Evolutionary conservation across 768 basidiomycete genomes (phyloP), one percentile per base, ranked within the genome.

Genomic region (Cyclocybe cylindracea): DNA sequence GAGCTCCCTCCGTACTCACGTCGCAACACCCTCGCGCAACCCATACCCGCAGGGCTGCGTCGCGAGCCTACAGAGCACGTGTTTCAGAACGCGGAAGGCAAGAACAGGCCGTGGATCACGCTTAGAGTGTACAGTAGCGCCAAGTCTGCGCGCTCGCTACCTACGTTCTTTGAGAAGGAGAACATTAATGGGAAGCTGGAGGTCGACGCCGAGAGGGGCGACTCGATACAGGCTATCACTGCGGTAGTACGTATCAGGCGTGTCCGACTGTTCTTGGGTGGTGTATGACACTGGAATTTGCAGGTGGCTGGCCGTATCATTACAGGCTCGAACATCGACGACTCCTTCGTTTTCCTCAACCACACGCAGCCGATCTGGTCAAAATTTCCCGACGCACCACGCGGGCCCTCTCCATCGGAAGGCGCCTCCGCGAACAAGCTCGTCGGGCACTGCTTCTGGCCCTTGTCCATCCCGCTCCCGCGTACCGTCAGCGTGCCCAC

Each of bases 151-250:
- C 77, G 75, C 48, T 78, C 77, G 46, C 64, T 80, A 33, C 79
- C 80, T 7, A 78, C 76, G 16, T 79, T 78, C 62, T 77, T 75
- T 59, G 79, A 82, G 70, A 80, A 78, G 67, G 78, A 80, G 62
- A 72, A 74, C 43, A 74, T 82, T 66, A 77, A 66, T 46, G 78
- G 78, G 39, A 67, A 65, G 37, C 66, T 82, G 42, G 74, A 79
- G 58, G 61, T 82, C 55, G 63, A 69, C 46, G 78, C 76, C 24
- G 78, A 79, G 56, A 75, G 71, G 65, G 78, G 77, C 29, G 79
- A 82, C 60, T 79, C 76, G 16, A 80, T 80, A 40, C 78, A 79
- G 51, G 71, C 76, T 18, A 68, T 80, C 46, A 71, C 69, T 24
- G 75, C 74, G 36, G 70, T 59, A 41, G 78, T 80, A 63, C 37